phyloP scores from a whole-genome alignment of 306 rosid species.

The Rosa lucieae region DNA sequence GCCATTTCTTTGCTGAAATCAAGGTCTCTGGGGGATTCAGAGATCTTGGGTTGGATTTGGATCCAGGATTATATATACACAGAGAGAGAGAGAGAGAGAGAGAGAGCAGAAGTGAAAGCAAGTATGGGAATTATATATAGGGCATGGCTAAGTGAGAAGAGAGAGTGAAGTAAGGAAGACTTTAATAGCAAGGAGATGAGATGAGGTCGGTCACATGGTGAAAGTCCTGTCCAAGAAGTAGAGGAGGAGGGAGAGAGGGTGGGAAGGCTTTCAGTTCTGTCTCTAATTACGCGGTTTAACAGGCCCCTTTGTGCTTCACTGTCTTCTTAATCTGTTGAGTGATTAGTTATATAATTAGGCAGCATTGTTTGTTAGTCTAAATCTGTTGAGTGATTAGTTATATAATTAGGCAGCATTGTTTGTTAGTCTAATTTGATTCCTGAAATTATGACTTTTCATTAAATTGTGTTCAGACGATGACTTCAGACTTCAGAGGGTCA shows the following conservation, averaged over 20 bases:
- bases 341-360: slow-evolving; percentile 9
- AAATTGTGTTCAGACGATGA: neutral
- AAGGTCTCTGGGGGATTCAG: slow-evolving; percentile 1
- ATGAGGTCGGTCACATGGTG: slow-evolving; percentile 41
- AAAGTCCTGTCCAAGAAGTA: neutral
- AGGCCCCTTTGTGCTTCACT: neutral
- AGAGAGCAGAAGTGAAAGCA: neutral
- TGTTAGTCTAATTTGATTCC: neutral
- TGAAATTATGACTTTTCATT: neutral
- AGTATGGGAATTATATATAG: slow-evolving; percentile 1
- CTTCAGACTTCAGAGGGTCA: neutral
- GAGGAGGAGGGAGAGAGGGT: neutral
- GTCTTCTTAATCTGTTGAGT: neutral
- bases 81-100: slow-evolving; percentile 1
- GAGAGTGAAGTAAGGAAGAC: slow-evolving; percentile 28
- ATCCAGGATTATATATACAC: slow-evolving; percentile 4
- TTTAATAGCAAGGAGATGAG: slow-evolving; percentile 23
- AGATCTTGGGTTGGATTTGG: slow-evolving; percentile 24
- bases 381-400: too few species aligned
- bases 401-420: neutral
- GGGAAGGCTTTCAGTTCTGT: neutral
- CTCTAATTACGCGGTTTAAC: slow-evolving; percentile 17
- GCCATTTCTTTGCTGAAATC: slow-evolving; percentile 48
- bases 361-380: neutral
- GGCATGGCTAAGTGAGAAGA: neutral